Conservation (phyloP, 202 grass and related monocot species). For the Setaria italica region DNA sequence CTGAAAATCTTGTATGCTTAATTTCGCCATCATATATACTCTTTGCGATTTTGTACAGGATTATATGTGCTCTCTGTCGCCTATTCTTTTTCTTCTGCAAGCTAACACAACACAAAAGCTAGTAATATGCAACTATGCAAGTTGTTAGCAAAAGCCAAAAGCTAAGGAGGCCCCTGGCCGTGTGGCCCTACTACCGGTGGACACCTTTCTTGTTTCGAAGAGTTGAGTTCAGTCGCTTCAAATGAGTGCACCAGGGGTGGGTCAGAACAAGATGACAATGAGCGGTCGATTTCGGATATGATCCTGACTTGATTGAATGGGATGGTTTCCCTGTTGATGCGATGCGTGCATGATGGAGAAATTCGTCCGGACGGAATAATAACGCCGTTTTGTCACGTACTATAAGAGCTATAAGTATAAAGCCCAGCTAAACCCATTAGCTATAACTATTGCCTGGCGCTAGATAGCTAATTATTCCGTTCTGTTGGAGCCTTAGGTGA, state of each 20-base stretch:
- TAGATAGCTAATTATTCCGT: no score
- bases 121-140: no score
- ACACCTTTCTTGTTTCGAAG: background rate
- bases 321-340: conserved; percentile 44
- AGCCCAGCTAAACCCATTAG: no score
- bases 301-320: conserved; percentile 47
- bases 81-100: no score
- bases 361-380: conserved; percentile 3
- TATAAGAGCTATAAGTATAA: no score
- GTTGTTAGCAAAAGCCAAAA: conserved; percentile 16
- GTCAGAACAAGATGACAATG: conserved; percentile 47
- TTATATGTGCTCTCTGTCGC: no score
- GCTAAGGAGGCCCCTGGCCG: background rate
- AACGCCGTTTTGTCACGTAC: conserved; percentile 38
- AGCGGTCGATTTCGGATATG: conserved; percentile 53
- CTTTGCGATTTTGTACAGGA: no score
- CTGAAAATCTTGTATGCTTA: no score
- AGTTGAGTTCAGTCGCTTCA: conserved; percentile 44
- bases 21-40: no score
- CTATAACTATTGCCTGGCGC: no score
- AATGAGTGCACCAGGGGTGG: conserved; percentile 37
- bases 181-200: background rate
- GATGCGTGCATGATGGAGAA: conserved; percentile 31
- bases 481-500: no score
- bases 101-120: no score